These are phyloP conservation scores for Ceratocystis albifundus DNA, from an alignment of 2,329 filamentous ascomycete genomes.

Conservation along the genomic window DNA sequence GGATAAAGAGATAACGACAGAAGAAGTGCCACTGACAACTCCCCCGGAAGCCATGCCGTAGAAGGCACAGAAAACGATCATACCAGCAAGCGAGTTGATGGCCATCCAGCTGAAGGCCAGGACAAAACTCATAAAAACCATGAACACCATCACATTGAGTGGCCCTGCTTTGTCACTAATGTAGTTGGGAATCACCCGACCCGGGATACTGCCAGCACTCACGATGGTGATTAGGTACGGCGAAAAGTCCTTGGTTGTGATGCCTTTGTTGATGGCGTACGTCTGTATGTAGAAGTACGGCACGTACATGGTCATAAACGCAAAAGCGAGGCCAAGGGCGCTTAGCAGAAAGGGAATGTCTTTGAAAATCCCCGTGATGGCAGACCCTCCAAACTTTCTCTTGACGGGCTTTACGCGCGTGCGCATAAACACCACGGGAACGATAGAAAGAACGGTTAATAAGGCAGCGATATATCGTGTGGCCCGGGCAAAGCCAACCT, in stretches of 20 bases:
- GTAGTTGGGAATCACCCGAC: slow-evolving; percentile 36
- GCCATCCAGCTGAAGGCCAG: slow-evolving; percentile 40
- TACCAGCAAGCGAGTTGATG: slow-evolving; percentile 30
- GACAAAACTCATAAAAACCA: slow-evolving; percentile 36
- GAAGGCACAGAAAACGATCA: slow-evolving; percentile 35
- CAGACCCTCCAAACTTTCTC: slow-evolving; percentile 19
- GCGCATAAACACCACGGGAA: slow-evolving; percentile 33
- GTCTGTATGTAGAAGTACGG: slow-evolving; percentile 40
- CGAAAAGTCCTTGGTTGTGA: slow-evolving; percentile 30
- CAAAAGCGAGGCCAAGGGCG: slow-evolving; percentile 31
- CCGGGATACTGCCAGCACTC: slow-evolving; percentile 37
- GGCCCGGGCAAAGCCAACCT: slow-evolving; percentile 46
- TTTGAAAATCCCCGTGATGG: slow-evolving; percentile 25
- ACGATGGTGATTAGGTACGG: slow-evolving; percentile 36
- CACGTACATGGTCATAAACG: slow-evolving; percentile 38
- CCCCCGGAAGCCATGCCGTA: slow-evolving; percentile 39
- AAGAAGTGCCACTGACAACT: slow-evolving; percentile 35
- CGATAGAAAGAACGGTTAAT: slow-evolving; percentile 32
- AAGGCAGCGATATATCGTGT: slow-evolving; percentile 36
- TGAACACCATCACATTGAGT: slow-evolving; percentile 33
- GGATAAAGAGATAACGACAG: slow-evolving; percentile 35
- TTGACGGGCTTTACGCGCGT: slow-evolving; percentile 30
- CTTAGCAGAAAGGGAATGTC: slow-evolving; percentile 34
- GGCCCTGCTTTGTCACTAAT: slow-evolving; percentile 36
- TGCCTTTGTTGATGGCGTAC: slow-evolving; percentile 34